Percentiles rank a stretch among this genome's conserved stretches.
phyloP scores from a whole-genome alignment of 148 eudicot genomes.

The Suaeda aralocaspica region DNA sequence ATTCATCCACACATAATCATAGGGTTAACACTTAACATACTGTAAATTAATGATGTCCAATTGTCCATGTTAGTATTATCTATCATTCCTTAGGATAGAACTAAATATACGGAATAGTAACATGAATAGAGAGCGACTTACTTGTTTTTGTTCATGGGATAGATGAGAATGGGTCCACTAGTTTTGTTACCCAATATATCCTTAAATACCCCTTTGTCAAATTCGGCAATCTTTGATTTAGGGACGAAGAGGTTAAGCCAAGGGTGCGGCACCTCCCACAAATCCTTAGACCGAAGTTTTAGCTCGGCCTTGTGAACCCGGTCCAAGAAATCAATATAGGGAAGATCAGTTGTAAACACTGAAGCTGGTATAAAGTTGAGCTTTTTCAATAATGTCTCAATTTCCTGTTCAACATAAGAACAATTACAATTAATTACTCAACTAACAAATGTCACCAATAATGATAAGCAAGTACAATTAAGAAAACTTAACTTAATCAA shows the following conservation, averaged over 20 bases:
- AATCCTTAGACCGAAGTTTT: constrained; percentile 76
- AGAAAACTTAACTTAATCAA: constrained; percentile 12
- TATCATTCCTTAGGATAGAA: too few species aligned
- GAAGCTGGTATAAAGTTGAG: constrained; percentile 62
- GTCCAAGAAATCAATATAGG: constrained; percentile 79
- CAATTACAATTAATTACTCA: not conserved
- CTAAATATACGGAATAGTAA: too few species aligned
- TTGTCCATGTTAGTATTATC: too few species aligned
- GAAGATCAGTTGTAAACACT: constrained; percentile 71
- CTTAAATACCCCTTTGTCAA: constrained; percentile 81
- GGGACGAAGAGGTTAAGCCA: constrained; percentile 95
- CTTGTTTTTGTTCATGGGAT: constrained; percentile 95
- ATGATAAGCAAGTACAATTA: not conserved
- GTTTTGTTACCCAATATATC: constrained; percentile 85
- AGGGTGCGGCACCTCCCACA: constrained; percentile 97
- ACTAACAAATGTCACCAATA: constrained; percentile 10
- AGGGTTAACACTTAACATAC: too few species aligned
- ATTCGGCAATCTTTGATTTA: constrained; percentile 69
- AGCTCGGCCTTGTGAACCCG: constrained; percentile 97
- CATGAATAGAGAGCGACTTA: constrained; percentile 29
- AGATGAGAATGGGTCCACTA: constrained; percentile 89
- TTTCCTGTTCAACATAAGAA: constrained; percentile 41
- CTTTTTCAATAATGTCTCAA: constrained; percentile 54
- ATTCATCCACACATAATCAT: too few species aligned
- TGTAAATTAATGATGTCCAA: too few species aligned